Base-by-base conservation (phyloP, 2,329 filamentous ascomycete genomes). In the Fusarium nanum region DNA sequence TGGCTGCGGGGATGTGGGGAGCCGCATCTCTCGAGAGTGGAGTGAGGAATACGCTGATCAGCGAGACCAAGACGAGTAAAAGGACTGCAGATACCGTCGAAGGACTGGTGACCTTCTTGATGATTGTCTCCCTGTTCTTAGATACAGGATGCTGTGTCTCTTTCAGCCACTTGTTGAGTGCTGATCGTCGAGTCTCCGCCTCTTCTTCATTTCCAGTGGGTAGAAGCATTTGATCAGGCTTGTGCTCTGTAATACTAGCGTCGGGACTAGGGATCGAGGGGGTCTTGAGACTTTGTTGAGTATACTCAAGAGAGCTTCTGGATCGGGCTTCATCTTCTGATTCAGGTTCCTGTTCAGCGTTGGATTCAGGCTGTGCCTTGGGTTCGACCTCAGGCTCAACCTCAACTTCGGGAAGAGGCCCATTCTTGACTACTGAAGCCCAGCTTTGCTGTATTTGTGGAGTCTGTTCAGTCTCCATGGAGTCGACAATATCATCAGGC, bases 201-300 rank as follows among this genome's bases (percentile, higher is more conserved):
- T 61, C 48, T 32, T 71, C 65, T 41, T 63, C 42, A 10, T 49
- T 30, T 20, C 61, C 55, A n/a, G 60, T 56, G 32, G 46, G 50
- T n/a, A 50, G 53, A 47, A 49, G 49, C 34, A 32, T 40, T 47
- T 64, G 60, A 25, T 28, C 58, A 32, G 67, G 32, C 34, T 54
- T 63, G 50, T 75, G 74, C 45, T 77, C 60, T 30, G 77, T 70
- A 49, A 74, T 72, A 60, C 75, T 79, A 23, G 75, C 76, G 46
- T 81, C 79, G 13, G 79, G 78, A 7, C 79, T 78, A n/a, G 73
- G 70, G 27, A 81, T 77, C 27, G 81, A 83, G 7, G 84, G 84
- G 37, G 78, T 83, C 49, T 78, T 78, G 44, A 86, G 81, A 56
- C 80, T 82, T 71, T 86, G 78, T 48, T 86, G 83, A 23, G 84